Evolutionary conservation across 2,329 filamentous ascomycete genomes (phyloP), one percentile per base, ranked within the genome.

Genomic region (Blastomyces gilchristii): DNA sequence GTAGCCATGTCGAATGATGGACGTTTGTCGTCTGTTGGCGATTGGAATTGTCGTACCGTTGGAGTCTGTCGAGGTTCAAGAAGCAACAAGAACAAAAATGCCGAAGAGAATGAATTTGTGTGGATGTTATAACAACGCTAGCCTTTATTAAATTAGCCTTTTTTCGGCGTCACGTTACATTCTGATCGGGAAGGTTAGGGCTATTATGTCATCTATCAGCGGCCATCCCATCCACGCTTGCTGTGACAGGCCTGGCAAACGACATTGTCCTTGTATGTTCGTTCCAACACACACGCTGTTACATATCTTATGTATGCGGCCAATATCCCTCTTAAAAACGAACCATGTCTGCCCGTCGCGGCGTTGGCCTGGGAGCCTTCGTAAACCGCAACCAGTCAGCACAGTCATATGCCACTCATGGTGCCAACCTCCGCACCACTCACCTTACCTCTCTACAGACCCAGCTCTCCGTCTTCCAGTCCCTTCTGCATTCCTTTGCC

Each of bases 381-480:
- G 89, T 91, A 75, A 89, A 91, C 68, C 89, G 87, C 66, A 89
- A 87, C 62, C 85, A 96, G 67, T 89, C 91, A 11, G 90, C 88
- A 37, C 89, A 92, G 61, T 92, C 94, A 71, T 97, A 93, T 79
- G 91, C 92, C 64, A 88, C 86, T 34, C 93, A 97, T 81, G 94
- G 94, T 73, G 89, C 87, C 66, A 87, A 84, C 60, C 86, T 99
- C n/a, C 90, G 92, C 67, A 88, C 84, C 63, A 86, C 86, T 69
- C 93, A 97, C 77, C 86, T 91, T 58, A 85, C 87, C 68, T 93
- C 92, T 22, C 86, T 99, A 69, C 87, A 91, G 71, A 96, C 91
- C 47, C 94, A 99, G 74, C 88, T 99, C 66, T 88, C 91, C 68
- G 92, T 97, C 71, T 99, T 99, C 82, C 91, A 96, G 72, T 94